Base-by-base conservation (phyloP, 2,329 filamentous ascomycete species). In the Didymella glomerata region DNA sequence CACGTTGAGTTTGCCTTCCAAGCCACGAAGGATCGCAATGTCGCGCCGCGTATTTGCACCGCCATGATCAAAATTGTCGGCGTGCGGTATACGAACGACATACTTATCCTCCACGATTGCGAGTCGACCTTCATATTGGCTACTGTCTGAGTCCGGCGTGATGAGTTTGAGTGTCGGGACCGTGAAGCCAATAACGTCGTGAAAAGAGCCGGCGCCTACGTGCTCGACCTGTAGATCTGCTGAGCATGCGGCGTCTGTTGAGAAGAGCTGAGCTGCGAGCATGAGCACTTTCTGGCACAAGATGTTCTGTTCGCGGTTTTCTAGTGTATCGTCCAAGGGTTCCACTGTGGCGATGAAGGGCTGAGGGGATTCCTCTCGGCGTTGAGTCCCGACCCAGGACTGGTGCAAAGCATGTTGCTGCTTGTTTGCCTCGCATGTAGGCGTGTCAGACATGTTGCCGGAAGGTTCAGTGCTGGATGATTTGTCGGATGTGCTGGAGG, bases 161-260 rank as follows among this genome's bases (percentile, higher is more conserved):
- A 32, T 16, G 16, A 10, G 34, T 20, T 32, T n/a, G 13, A 32
- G 34, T 4, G 32, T 27, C 14, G 47, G 47, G 9, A 25, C 32
- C 5, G 30, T 48, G 22, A 48, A 40, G 47, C 47, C 32, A 8
- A 48, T 18, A 5, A 48, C 47, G 9, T 38, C 7, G 47, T 48
- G 47, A 20, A 38, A 48, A 11, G 47, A 34, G 11, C 32, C 32
- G 6, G 30, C 20, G 9, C 47, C 47, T n/a, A 48, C 22, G n/a
- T n/a, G 8, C 32, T 48, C 47, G 16, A 48, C 47, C 14, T 38
- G 30, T 13, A 48, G 11, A 27, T 40, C 47, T 4, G 16, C 22
- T 3, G 47, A 48, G 24, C 30, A 27, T 13, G 13, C 10, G 22
- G 32, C 32, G 7, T 27, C 32, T 3, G n/a, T n/a, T n/a, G 32